phyloP scores from a whole-genome alignment of 768 basidiomycete genomes.

The Antrodiella citrinella region DNA sequence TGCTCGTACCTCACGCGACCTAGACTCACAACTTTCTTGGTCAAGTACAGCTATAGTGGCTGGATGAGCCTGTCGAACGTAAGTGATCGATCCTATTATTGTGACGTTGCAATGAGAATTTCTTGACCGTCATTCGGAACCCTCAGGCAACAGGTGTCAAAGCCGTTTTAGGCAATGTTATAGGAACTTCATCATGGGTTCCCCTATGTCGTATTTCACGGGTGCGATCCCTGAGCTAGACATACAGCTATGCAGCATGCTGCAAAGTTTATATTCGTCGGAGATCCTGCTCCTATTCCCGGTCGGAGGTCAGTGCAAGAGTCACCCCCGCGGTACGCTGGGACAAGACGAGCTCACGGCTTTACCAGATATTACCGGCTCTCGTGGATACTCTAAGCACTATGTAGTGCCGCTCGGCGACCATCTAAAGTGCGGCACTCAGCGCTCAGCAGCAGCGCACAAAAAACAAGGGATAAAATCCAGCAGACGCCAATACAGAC shows the following conservation, averaged over 20 bases:
- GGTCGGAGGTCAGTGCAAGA: not conserved
- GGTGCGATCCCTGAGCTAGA: not conserved
- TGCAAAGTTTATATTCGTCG: not conserved
- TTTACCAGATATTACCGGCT: not conserved
- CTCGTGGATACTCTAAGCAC: not conserved
- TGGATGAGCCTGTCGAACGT: not conserved
- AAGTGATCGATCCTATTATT: not conserved
- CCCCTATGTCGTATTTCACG: not conserved
- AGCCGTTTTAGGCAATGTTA: not conserved
- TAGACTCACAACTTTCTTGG: too few relatives aligned
- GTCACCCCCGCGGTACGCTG: not conserved
- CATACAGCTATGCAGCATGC: not conserved
- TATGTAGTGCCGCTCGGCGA: not conserved
- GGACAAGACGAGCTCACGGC: not conserved
- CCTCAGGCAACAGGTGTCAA: not conserved
- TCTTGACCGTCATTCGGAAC: not conserved
- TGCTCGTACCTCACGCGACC: too few relatives aligned
- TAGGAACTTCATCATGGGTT: not conserved
- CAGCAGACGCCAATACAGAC: not conserved
- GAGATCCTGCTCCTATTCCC: not conserved
- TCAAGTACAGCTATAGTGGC: not conserved
- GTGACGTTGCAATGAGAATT: not conserved
- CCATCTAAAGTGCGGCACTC: not conserved
- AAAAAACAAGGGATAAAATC: not conserved
- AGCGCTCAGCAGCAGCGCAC: not conserved